Conservation (phyloP, 208 protist genomes). For the Crithidia bombi region DNA sequence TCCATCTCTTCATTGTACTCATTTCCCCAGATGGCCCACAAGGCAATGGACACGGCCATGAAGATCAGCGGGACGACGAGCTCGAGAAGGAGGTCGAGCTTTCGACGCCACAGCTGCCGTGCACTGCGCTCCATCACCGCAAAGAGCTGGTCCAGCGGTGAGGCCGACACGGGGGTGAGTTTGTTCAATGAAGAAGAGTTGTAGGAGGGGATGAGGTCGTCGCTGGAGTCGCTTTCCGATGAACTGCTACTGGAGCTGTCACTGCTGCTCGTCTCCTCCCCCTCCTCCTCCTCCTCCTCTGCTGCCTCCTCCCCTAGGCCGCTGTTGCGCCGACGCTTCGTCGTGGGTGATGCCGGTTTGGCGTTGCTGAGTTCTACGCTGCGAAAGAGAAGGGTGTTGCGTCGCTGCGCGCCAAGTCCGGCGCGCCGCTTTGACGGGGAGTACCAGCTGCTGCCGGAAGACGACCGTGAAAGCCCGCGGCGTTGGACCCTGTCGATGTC, state of each 20-base stretch:
- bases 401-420: slow-evolving; percentile 18
- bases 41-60: slow-evolving; percentile 31
- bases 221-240: not conserved
- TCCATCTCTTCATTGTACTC: slow-evolving; percentile 17
- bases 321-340: not conserved
- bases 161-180: not conserved
- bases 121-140: slow-evolving; percentile 37
- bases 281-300: not conserved
- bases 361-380: slow-evolving; percentile 1
- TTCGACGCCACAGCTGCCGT: slow-evolving; percentile 33
- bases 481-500: too few species aligned
- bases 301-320: not conserved
- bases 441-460: slow-evolving; percentile 16
- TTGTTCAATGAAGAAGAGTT: not conserved
- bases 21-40: slow-evolving; percentile 40
- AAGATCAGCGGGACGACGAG: slow-evolving; percentile 55
- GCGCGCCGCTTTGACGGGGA: slow-evolving; percentile 23
- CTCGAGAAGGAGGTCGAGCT: slow-evolving; percentile 38
- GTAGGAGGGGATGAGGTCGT: not conserved
- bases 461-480: not conserved
- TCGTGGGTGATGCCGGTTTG: not conserved
- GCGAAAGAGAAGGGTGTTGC: slow-evolving; percentile 19
- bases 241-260: not conserved
- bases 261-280: not conserved
- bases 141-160: slow-evolving; percentile 30